Evolutionary conservation across 129 eudicot genomes (phyloP), one percentile per base, ranked within the genome.

Genomic region (Artemisia tridentata): DNA sequence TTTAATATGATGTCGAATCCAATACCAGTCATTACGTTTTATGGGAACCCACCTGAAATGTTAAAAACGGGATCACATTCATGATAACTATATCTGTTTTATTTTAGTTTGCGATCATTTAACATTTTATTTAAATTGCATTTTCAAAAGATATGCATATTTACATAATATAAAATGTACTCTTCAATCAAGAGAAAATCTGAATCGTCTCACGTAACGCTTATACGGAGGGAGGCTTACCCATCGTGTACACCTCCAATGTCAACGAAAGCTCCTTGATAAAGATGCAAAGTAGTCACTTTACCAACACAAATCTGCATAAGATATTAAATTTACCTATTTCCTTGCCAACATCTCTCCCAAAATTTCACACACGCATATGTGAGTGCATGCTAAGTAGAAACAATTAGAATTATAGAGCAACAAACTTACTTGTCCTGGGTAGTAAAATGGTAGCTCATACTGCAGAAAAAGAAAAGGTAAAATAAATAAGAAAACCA

Each of bases 161-260:
- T 16, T 56, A 56, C 11, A 16, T 8, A 7, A 61, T 27, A 59
- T 6, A 48, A 54, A 27, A 63, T 27, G 17, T 27, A 29, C 29
- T 15, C 4, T 15, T 14, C n/a, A 14, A 50, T 14, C 16, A 13
- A 50, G 55, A 3, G 19, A 18, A 29, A 5, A 14, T 15, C 17
- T 29, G 27, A 51, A 31, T 27, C 17, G 27, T 67, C 47, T 47
- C 25, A 3, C 31, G 50, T 16, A 46, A 27, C 49, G 49, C 59
- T 43, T 56, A 19, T 5, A 27, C 48, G 6, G 29, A 59, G 19
- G 31, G 11, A 10, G 49, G 13, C 43, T 82, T 79, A 95, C 99
- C 99, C 99, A 27, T 95, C 99, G 79, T 95, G 85, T 47, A 95
- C 99, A 45, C 99, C 97, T 80, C 99, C 99, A 83, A 95, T 95